These are phyloP conservation scores for Coemansia sp. DNA, from an alignment of 192 early-diverging fungal species.

Conservation along the genomic window DNA sequence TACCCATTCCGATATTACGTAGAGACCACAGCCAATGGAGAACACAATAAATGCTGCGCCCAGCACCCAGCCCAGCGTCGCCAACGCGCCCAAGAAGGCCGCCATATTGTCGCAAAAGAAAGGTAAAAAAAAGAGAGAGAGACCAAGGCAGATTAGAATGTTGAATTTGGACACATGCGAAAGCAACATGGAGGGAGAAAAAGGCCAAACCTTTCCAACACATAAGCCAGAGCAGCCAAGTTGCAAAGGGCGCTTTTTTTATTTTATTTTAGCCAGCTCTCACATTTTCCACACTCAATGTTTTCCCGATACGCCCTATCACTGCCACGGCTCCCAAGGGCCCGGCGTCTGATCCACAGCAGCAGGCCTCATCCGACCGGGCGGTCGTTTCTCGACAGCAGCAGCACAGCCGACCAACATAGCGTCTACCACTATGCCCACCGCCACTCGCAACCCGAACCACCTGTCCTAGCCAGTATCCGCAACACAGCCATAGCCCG, in stretches of 20 bases:
- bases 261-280: background rate
- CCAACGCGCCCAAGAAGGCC: conserved; percentile 21
- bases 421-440: conserved; percentile 27
- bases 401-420: background rate
- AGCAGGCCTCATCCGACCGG: background rate
- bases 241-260: background rate
- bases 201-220: background rate
- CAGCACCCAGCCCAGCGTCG: conserved; percentile 20
- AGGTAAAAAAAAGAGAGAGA: background rate
- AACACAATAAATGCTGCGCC: conserved; percentile 33
- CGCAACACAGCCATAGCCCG: conserved; percentile 13
- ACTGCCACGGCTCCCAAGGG: background rate
- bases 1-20: conserved; percentile 48
- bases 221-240: background rate
- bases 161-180: background rate
- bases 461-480: conserved; percentile 7
- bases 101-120: background rate
- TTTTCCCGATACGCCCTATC: background rate
- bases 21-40: conserved; percentile 46
- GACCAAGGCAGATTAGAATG: background rate
- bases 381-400: conserved; percentile 28
- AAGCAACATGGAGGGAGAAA: too few relatives aligned
- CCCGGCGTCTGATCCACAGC: background rate
- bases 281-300: background rate
- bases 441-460: conserved; percentile 16